Percentiles rank a stretch among this genome's conserved stretches.
phyloP scores from a whole-genome alignment of 306 rosid species.

The Lagenaria siceraria region DNA sequence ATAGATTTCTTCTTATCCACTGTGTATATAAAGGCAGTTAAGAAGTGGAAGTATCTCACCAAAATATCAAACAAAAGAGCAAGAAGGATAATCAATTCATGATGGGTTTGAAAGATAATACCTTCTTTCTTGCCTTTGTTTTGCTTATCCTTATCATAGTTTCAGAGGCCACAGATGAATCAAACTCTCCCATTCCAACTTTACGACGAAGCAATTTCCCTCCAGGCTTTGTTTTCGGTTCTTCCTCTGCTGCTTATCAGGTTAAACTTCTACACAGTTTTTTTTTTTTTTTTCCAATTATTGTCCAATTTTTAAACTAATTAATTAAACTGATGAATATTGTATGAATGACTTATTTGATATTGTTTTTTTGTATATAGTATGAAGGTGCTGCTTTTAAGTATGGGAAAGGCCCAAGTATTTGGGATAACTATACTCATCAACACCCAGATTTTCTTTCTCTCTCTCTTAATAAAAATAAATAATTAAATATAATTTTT shows the following conservation, averaged over 20 bases:
- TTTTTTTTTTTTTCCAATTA: no score
- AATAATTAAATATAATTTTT: no score
- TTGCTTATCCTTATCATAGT: neutral
- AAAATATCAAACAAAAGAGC: no score
- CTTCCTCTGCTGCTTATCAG: constrained; percentile 21
- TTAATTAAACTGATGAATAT: no score
- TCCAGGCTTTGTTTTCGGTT: constrained; percentile 9
- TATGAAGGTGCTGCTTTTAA: constrained; percentile 26
- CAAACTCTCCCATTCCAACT: neutral
- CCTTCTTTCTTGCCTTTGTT: neutral
- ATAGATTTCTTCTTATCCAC: no score
- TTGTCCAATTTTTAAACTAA: no score
- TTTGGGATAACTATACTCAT: constrained; percentile 29
- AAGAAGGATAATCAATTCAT: no score
- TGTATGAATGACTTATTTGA: no score
- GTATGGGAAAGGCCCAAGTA: neutral
- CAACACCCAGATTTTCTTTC: constrained; percentile 14
- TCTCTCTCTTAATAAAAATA: neutral
- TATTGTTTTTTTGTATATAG: neutral
- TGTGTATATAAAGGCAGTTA: no score
- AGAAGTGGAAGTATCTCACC: no score
- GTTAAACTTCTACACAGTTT: no score
- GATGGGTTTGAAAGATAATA: neutral
- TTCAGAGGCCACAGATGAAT: neutral
- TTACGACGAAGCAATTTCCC: constrained; percentile 6